Evolutionary conservation across 2,329 filamentous ascomycete genomes (phyloP), one percentile per base, ranked within the genome.

Genomic region (Daldinia sp.): DNA sequence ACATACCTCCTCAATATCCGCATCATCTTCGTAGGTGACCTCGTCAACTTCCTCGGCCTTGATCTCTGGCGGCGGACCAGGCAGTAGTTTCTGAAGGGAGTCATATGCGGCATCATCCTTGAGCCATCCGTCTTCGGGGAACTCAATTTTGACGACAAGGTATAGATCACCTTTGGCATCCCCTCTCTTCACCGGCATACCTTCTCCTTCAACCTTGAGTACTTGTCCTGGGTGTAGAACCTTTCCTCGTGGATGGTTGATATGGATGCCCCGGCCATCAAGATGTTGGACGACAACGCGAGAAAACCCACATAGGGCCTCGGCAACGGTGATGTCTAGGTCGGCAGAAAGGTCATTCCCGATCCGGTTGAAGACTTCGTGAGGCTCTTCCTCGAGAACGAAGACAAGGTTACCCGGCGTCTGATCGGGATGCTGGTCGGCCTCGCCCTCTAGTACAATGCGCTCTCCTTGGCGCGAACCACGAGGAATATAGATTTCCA

Each of bases 401-500:
- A 99, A 98, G 73, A 98, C 87, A 74, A 99, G 95, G 77, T 98
- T 94, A 63, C 96, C 96, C 0, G 95, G 94, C 61, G 91, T 92
- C 79, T 95, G 92, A 75, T 94, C 93, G 0, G 95, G 95, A 48
- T 91, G 84, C 81, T 99, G 95, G 77, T 99, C 96, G 35, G 95
- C 96, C 81, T 99, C 96, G 67, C 95, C 95, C 78, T 97, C 91
- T 4, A 99, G 85, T 9, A 94, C 88, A 75, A 99, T 98, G 73
- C 90, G 90, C 77, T 99, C 95, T 72, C 94, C 94, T 79, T 97
- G 90, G 84, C 88, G 88, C 42, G 92, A 92, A 53, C 95, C 95
- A 59, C 92, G 89, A 9, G 95, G 94, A 67, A 99, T 97, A 83
- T 98, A 98, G 59, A 99, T 91, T 82, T 99, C 96, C 68, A 99